Base-by-base conservation (phyloP, 1,139 yeast species). In the Yamadazyma mexicana region DNA sequence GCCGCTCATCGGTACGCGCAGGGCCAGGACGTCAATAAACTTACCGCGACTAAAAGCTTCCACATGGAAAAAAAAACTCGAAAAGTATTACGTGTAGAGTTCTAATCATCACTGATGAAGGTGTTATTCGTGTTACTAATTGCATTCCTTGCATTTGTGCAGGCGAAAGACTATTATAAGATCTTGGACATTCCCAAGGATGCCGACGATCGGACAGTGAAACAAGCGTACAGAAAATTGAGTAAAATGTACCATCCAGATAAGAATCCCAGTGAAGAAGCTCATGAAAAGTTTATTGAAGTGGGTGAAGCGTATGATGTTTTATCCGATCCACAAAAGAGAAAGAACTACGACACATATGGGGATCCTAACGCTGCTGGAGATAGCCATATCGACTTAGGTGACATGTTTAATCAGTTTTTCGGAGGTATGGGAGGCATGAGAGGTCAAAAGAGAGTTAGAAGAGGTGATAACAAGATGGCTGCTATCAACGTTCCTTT, bases 261-360 rank as follows among this genome's bases (percentile, higher is more conserved):
- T 61, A 92, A 94, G 67, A 92, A 92, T 56, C 84, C 73, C 4
- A 79, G 83, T 49, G 92, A 87, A 17, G 83, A 76, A 31, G 95
- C 97, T 2, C 91, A 87, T 49, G 83, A 84, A 42, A 83, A 78
- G 62, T 92, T 89, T 61, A 83, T 92, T 38, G 95, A 89, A 59
- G 79, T 92, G 22, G 96, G 96, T 7, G 95, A 86, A 52, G 98
- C 98, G 0, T 92, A 92, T 59, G 98, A 91, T 46, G 87, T 89
- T 10, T 73, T 92, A 46, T 77, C 83, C 44, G 91, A 91, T 57
- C 64, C 76, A 11, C 87, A 85, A 40, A 87, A 88, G 61, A 77
- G 87, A 44, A 57, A 71, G 31, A 75, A 79, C 27, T 92, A 84
- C 58, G 98, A 92, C 60, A 69, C 72, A 38, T 87, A 70, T 55